A percentile compares a stretch with the other conserved stretches of the same genome.
Evolutionary conservation across 2,329 filamentous ascomycete genomes (phyloP).

Genomic region (Exutisphaerella laricina): DNA sequence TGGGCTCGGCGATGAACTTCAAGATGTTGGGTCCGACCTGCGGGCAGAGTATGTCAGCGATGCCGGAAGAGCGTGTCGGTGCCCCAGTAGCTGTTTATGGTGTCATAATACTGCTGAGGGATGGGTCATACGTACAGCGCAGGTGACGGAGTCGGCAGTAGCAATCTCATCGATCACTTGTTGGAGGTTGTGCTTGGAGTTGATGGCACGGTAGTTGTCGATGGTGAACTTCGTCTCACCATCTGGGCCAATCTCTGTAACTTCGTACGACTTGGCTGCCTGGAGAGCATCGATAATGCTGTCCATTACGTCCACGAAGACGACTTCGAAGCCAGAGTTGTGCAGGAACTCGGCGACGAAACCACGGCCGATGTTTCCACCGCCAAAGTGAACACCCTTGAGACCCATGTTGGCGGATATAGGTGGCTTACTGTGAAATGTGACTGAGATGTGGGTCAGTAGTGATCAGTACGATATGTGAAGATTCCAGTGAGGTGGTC

Average conservation of each 20-base stretch:
- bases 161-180: constrained; percentile 80
- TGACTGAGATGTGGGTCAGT: too few species aligned
- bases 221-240: constrained; percentile 77
- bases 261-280: constrained; percentile 69
- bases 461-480: too few species aligned
- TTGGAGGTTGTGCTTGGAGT: constrained; percentile 78
- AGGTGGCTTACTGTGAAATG: too few species aligned
- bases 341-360: constrained; percentile 90
- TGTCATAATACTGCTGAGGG: too few species aligned
- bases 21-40: constrained; percentile 94
- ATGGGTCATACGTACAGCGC: too few species aligned
- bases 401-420: constrained; percentile 28
- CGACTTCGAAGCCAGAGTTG: constrained; percentile 89
- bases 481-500: too few species aligned
- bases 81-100: too few species aligned
- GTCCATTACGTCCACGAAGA: constrained; percentile 94
- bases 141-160: constrained; percentile 86
- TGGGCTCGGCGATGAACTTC: constrained; percentile 91
- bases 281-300: constrained; percentile 75
- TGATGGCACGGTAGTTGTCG: constrained; percentile 94
- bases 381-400: constrained; percentile 51
- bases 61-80: too few species aligned
- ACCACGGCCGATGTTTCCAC: constrained; percentile 53
- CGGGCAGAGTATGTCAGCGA: too few species aligned
- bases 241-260: constrained; percentile 85